Conservation (phyloP, 2,329 filamentous ascomycete genomes). For the Coniochaeta sp. region DNA sequence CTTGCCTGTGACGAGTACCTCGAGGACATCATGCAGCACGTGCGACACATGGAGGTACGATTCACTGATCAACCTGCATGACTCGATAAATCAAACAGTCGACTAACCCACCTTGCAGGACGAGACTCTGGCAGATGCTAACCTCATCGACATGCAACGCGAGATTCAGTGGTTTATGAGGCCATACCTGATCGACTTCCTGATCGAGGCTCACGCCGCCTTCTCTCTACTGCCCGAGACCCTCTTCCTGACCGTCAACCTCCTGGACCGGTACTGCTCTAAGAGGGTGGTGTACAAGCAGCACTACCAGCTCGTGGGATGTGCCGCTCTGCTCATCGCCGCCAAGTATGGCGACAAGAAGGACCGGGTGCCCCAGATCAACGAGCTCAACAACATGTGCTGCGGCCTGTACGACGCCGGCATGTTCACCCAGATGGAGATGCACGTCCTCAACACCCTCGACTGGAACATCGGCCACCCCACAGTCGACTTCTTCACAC, state of each 20-base stretch:
- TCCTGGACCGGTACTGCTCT: slow-evolving; percentile 96
- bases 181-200: slow-evolving; percentile 94
- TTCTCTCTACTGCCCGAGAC: slow-evolving; percentile 93
- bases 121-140: slow-evolving; percentile 89
- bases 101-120: slow-evolving; percentile 29
- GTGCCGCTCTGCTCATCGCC: slow-evolving; percentile 89
- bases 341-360: slow-evolving; percentile 99
- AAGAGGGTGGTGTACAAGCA: slow-evolving; percentile 97
- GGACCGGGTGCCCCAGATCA: slow-evolving; percentile 94
- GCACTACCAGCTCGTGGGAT: slow-evolving; percentile 96
- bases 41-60: slow-evolving; percentile 83
- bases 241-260: slow-evolving; percentile 91
- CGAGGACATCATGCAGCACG: slow-evolving; percentile 89
- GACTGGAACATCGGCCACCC: slow-evolving; percentile 96
- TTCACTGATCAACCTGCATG: background rate
- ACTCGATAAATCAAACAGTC: slow-evolving; percentile 19
- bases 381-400: slow-evolving; percentile 98
- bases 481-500: slow-evolving; percentile 89
- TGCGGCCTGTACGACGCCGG: slow-evolving; percentile 96
- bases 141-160: slow-evolving; percentile 96
- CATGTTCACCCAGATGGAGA: slow-evolving; percentile 99
- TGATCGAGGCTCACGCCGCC: slow-evolving; percentile 92
- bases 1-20: slow-evolving; percentile 84
- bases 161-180: slow-evolving; percentile 99
- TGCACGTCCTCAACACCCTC: slow-evolving; percentile 96